These are phyloP conservation scores for Dendrostoma leiphaemia DNA, from an alignment of 2,329 filamentous ascomycete genomes.

Conservation along the genomic window DNA sequence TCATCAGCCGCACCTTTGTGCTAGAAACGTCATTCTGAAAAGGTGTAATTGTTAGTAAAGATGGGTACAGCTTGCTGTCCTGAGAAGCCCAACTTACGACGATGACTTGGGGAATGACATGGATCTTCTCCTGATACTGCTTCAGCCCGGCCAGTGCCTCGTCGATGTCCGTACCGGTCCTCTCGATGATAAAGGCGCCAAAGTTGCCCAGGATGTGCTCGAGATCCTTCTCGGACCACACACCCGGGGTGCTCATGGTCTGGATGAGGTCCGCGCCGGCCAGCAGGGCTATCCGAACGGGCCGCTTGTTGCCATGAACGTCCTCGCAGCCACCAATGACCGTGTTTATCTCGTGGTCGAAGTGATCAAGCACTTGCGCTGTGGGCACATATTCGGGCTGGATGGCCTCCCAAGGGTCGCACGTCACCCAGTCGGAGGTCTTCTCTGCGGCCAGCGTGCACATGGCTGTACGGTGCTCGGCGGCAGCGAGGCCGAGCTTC, in stretches of 20 bases:
- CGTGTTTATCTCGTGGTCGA: constrained; percentile 84
- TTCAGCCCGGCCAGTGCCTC: constrained; percentile 81
- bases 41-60: neutral
- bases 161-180: constrained; percentile 83
- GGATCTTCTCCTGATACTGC: constrained; percentile 80
- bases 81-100: constrained; percentile 67
- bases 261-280: constrained; percentile 72
- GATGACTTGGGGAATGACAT: constrained; percentile 85
- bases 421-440: constrained; percentile 77
- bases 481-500: constrained; percentile 74
- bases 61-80: neutral
- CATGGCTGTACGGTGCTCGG: constrained; percentile 77
- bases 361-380: constrained; percentile 81
- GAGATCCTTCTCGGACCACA: constrained; percentile 83
- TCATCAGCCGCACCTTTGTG: constrained; percentile 21
- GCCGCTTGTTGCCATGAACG: constrained; percentile 63
- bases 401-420: constrained; percentile 86
- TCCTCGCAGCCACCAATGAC: constrained; percentile 71
- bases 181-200: constrained; percentile 83
- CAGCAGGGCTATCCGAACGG: constrained; percentile 74
- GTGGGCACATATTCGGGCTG: constrained; percentile 85
- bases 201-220: constrained; percentile 84
- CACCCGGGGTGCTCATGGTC: constrained; percentile 69
- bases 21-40: constrained; percentile 64
- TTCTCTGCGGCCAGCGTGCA: constrained; percentile 76